phyloP scores from a whole-genome alignment of 148 eudicot genomes.

The Oxyria digyna region DNA sequence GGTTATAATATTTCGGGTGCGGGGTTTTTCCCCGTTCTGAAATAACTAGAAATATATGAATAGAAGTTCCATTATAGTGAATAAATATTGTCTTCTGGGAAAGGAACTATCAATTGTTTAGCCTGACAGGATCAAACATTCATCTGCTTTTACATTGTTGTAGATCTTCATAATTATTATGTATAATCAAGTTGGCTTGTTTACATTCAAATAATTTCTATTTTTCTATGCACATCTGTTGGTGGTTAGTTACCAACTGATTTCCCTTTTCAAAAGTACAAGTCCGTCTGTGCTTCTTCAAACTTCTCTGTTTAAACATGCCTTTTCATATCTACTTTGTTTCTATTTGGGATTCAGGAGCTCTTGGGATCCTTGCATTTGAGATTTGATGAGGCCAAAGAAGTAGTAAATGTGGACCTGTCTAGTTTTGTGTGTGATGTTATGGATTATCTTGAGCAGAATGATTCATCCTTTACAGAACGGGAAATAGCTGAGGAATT shows the following conservation, averaged over 20 bases:
- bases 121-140: not conserved
- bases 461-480: conserved; percentile 19
- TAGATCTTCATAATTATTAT: not conserved
- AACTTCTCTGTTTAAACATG: not conserved
- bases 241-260: not conserved
- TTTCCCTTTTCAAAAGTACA: not conserved
- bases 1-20: no score
- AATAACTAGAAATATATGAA: not conserved
- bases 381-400: conserved; percentile 55
- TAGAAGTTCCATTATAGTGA: not conserved
- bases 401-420: conserved; percentile 38
- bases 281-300: not conserved
- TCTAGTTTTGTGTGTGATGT: conserved; percentile 35
- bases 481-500: conserved; percentile 35
- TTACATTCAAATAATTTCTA: not conserved
- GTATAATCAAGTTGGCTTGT: not conserved
- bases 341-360: conserved; percentile 24
- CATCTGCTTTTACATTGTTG: not conserved
- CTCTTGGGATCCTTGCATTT: conserved; percentile 42
- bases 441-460: conserved; percentile 22
- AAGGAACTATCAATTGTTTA: not conserved
- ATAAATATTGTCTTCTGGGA: not conserved
- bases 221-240: not conserved
- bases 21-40: no score
- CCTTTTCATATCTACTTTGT: not conserved